phyloP scores from a whole-genome alignment of 352 stramenopile species.

The Phytophthora kernoviae region DNA sequence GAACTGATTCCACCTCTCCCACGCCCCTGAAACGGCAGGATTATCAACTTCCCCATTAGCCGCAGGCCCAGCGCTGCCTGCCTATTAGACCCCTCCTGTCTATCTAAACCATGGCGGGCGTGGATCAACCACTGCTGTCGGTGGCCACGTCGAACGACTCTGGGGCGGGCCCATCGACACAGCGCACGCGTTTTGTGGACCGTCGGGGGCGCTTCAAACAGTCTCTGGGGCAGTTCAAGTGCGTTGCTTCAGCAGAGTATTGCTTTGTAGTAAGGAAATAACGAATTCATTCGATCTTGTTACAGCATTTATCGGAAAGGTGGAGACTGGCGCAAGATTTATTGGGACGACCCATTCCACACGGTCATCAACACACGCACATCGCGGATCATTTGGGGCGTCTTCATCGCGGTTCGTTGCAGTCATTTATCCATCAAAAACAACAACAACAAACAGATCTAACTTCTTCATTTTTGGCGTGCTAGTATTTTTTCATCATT shows the following conservation, averaged over 20 bases:
- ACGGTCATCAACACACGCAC: constrained; percentile 88
- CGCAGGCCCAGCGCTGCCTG: no score
- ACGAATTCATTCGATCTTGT: constrained; percentile 9
- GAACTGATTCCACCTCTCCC: no score
- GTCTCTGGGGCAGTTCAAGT: constrained; percentile 77
- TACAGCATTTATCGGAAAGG: constrained; percentile 66
- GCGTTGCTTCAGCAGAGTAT: constrained; percentile 21
- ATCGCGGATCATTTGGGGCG: constrained; percentile 76
- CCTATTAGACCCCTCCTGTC: no score
- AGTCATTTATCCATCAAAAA: no score
- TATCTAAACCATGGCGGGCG: constrained; percentile 31
- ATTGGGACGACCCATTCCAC: constrained; percentile 87
- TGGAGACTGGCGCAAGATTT: constrained; percentile 83
- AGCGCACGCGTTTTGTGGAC: constrained; percentile 58
- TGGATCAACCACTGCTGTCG: constrained; percentile 44
- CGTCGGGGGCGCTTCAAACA: constrained; percentile 69
- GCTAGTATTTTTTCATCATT: constrained; percentile 83
- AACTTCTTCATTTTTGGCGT: no score
- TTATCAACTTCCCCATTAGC: no score
- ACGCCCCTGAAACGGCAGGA: no score
- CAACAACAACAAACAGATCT: no score
- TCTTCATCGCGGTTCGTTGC: constrained; percentile 69
- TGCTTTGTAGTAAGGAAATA: constrained; percentile 2
- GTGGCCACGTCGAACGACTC: constrained; percentile 19
- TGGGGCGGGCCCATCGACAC: constrained; percentile 5